Evolutionary conservation across 2,329 filamentous ascomycete genomes (phyloP).

Genomic region (Pestalotiopsis sp.): DNA sequence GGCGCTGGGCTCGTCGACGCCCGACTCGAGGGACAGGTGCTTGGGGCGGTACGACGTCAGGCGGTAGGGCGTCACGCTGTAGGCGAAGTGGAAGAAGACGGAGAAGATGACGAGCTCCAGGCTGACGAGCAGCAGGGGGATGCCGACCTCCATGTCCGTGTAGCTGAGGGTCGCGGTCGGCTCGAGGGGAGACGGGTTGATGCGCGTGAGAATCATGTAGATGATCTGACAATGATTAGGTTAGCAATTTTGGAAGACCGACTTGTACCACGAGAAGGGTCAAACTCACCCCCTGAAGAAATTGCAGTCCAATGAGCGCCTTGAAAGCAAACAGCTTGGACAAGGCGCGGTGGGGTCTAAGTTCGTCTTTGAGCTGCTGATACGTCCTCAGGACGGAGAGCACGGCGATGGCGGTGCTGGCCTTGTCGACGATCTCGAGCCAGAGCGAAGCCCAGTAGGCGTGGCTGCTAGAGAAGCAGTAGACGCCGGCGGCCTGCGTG

Average conservation of each 20-base stretch:
- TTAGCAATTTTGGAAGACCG: neutral
- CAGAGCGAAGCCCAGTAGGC: conserved; percentile 33
- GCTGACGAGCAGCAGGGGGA: conserved; percentile 21
- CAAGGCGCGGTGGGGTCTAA: conserved; percentile 24
- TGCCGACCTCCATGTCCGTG: conserved; percentile 23
- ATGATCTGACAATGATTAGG: conserved; percentile 16
- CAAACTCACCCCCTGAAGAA: conserved; percentile 20
- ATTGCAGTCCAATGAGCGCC: conserved; percentile 28
- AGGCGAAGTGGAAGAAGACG: conserved; percentile 27
- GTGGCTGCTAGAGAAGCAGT: conserved; percentile 32
- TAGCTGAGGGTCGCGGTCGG: conserved; percentile 19
- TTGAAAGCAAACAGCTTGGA: conserved; percentile 30
- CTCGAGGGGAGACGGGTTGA: conserved; percentile 15
- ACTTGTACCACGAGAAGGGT: neutral
- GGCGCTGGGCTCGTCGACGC: neutral
- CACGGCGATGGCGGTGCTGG: conserved; percentile 26
- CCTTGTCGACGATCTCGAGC: conserved; percentile 28
- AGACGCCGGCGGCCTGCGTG: conserved; percentile 30
- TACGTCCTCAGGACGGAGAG: conserved; percentile 25
- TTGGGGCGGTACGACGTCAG: conserved; percentile 6
- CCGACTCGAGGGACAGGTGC: neutral
- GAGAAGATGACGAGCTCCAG: conserved; percentile 24
- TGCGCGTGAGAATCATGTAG: conserved; percentile 22
- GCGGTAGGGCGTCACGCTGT: conserved; percentile 23
- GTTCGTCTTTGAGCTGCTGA: conserved; percentile 19